Base-by-base conservation (phyloP, 129 eudicot genomes). In the Mikania micrantha region DNA sequence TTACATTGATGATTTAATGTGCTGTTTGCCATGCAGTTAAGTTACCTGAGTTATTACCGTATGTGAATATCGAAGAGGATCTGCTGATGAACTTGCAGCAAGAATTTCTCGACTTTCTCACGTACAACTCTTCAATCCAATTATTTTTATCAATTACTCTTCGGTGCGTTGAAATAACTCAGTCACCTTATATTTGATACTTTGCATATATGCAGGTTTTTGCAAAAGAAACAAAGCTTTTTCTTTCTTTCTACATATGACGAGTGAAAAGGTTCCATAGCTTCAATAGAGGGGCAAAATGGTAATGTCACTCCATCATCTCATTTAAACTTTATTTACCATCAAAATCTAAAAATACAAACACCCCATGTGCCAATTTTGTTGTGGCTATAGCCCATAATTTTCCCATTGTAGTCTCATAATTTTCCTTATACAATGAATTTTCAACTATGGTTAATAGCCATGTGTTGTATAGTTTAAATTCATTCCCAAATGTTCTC, bases 51-150 rank as follows among this genome's bases (percentile, higher is more conserved):
- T 72, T 93, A 58, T 64, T 93, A 71, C 77, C 83, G 6, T 80
- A 74, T 42, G 73, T 81, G 69, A 81, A 84, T 77, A 83, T 93
- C 22, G 99, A 93, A 62, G 96, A 89, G 75, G 99, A 86, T 73
- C 69, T 93, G 8, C 50, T 79, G 64, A 40, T 60, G 9, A 49
- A 60, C 48, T 64, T 93, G 85, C 96, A 86, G 66, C 88, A 86
- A 82, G 81, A 86, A 52, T 36, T 89, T 75, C 79, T 75, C 7
- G 93, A 93, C 66, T 83, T 93, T 71, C 92, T 93, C 79, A 85
- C 75, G 99, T 93, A 86, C 68, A 44, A 40, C 39, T 54, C 40
- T 72, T 29, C 20, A 0, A 39, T 64, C 20, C 44, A 9, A 12
- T 31, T 45, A 28, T 44, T 25, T 35, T 63, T n/a, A 15, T 72